Percentiles rank a stretch among this genome's conserved stretches.
Evolutionary conservation across 2,329 filamentous ascomycete genomes (phyloP).

Genomic region (Dichotomopilus funicola): DNA sequence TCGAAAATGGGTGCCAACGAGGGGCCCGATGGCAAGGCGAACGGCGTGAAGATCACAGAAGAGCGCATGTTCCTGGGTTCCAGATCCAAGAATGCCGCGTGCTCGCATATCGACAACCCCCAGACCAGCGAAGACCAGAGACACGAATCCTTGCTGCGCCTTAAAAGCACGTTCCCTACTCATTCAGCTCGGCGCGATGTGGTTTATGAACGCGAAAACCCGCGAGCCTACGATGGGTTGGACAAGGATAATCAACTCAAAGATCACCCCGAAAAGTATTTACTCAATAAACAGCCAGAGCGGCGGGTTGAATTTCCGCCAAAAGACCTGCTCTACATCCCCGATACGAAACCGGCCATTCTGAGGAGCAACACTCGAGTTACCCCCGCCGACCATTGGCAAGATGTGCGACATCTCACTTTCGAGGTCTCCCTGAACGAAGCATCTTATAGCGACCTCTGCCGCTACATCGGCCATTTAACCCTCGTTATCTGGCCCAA

Average conservation of each 20-base stretch:
- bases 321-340: slow-evolving; percentile 46
- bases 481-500: slow-evolving; percentile 78
- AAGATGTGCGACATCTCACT: slow-evolving; percentile 81
- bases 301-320: slow-evolving; percentile 24
- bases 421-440: slow-evolving; percentile 40
- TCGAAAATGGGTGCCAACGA: slow-evolving; percentile 8
- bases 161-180: slow-evolving; percentile 16
- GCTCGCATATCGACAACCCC: slow-evolving; percentile 21
- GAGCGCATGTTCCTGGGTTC: slow-evolving; percentile 15
- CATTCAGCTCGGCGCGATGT: slow-evolving; percentile 24
- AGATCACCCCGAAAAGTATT: slow-evolving; percentile 31
- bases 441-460: slow-evolving; percentile 15
- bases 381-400: slow-evolving; percentile 75
- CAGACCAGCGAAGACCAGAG: slow-evolving; percentile 12
- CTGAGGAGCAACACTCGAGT: slow-evolving; percentile 63
- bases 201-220: slow-evolving; percentile 15
- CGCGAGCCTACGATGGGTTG: slow-evolving; percentile 22
- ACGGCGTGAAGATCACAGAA: neutral
- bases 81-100: slow-evolving; percentile 20
- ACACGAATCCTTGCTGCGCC: slow-evolving; percentile 21
- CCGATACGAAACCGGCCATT: slow-evolving; percentile 48
- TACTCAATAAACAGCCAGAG: slow-evolving; percentile 20
- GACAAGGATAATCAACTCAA: slow-evolving; percentile 34
- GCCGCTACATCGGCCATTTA: slow-evolving; percentile 61
- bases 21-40: neutral